A percentile compares a stretch with the other conserved stretches of the same genome.
Conservation (phyloP, 2,329 filamentous ascomycete genomes). For the Capronia coronata region DNA sequence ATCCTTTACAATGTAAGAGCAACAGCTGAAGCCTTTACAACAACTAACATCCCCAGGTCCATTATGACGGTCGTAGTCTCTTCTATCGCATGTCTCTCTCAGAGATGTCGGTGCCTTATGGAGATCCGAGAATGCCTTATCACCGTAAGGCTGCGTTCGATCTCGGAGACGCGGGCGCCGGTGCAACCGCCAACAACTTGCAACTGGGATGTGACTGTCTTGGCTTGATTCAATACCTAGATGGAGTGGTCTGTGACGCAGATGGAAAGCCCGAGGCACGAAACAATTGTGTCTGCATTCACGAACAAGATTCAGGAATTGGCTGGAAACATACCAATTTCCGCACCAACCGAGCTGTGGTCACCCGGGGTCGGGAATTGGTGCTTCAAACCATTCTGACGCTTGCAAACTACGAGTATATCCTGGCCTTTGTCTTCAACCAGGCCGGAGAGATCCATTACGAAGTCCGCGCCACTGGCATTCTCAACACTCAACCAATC, state of each 20-base stretch:
- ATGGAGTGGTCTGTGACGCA: constrained; percentile 49
- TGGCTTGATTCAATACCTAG: constrained; percentile 60
- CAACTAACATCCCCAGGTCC: too few species aligned
- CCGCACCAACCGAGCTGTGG: background rate
- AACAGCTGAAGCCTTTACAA: too few species aligned
- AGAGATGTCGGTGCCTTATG: constrained; percentile 65
- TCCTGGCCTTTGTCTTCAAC: constrained; percentile 59
- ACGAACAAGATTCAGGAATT: background rate
- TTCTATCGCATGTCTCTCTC: constrained; percentile 60
- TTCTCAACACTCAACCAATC: constrained; percentile 57
- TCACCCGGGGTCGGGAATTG: background rate
- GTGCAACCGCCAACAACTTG: constrained; percentile 63
- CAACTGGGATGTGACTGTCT: constrained; percentile 64
- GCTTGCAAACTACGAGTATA: constrained; percentile 68
- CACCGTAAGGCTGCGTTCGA: constrained; percentile 66
- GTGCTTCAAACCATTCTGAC: constrained; percentile 40
- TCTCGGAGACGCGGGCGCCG: constrained; percentile 63
- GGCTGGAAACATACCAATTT: background rate
- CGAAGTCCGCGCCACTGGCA: constrained; percentile 59
- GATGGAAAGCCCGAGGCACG: constrained; percentile 47
- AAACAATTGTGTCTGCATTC: constrained; percentile 61
- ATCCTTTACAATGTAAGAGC: constrained; percentile 63
- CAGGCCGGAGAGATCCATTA: constrained; percentile 56
- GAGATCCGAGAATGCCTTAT: constrained; percentile 57
- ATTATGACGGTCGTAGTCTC: constrained; percentile 59